Evolutionary conservation across 129 eudicot species (phyloP), one percentile per base, ranked within the genome.

Genomic region (Lactuca sativa): DNA sequence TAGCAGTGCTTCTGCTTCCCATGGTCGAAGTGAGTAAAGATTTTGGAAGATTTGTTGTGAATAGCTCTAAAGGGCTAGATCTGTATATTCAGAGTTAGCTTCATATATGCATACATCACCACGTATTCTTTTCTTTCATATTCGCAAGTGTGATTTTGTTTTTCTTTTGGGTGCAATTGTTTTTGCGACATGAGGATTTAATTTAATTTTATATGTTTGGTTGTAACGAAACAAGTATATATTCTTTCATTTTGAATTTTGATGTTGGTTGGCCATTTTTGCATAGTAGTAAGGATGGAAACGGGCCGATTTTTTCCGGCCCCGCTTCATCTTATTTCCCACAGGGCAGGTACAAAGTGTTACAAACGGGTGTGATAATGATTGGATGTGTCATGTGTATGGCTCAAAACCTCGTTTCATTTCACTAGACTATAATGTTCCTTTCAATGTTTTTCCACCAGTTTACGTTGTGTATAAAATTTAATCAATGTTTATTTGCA

Each of bases 21-120:
- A 6, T 85, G 81, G 87, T 63, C 7, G 60, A 76, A 54, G 82
- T 72, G 69, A 76, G 51, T 67, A 72, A 70, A 48, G 74, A 57
- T 43, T 66, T 63, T 60, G 71, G 57, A 67, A 69, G 70, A 57
- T 69, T 55, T 83, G 85, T 55, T 83, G 85, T 84, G 72, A 73
- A 77, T 84, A 80, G 75, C 74, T 59, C 56, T 37, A 66, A 74
- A 71, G 74, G 76, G 58, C 85, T 25, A 25, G 30, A 25, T 77
- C 71, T 59, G 69, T 56, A 56, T 56, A 67, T 69, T 70, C 66
- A 78, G 72, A 59, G 61, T 66, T 71, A 52, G 43, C 77, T 75
- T 62, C 83, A 66, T 61, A 49, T 61, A 56, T 67, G 78, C 64
- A 49, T 69, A 69, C 76, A 67, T 62, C 9, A 36, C 18, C 40